phyloP scores from a whole-genome alignment of 2,329 filamentous ascomycete species.

The Cercospora canescens region DNA sequence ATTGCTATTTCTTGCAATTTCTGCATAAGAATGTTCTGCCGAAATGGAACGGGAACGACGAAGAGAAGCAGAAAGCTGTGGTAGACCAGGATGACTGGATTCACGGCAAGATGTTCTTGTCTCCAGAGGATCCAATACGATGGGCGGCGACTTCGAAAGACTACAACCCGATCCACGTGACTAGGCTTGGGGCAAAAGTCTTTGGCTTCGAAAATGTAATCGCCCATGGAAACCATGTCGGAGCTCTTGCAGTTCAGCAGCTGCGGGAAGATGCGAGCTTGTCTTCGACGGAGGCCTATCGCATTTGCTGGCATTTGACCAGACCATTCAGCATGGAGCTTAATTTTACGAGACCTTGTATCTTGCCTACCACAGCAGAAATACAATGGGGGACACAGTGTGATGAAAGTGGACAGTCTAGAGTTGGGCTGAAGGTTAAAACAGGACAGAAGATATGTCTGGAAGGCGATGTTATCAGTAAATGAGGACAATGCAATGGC shows the following conservation, averaged over 20 bases:
- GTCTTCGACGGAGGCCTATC: background rate
- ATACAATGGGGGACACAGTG: background rate
- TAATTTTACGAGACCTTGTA: constrained; percentile 13
- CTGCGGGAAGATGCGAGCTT: background rate
- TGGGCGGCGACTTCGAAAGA: constrained; percentile 25
- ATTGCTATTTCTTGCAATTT: constrained; percentile 20
- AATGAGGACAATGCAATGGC: background rate
- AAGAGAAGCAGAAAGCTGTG: background rate
- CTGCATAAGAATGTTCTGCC: constrained; percentile 8
- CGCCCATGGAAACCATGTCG: constrained; percentile 25
- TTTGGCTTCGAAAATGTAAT: constrained; percentile 23
- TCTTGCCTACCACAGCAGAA: constrained; percentile 10
- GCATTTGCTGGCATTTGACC: constrained; percentile 5
- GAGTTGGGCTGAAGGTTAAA: background rate
- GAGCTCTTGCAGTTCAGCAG: constrained; percentile 16
- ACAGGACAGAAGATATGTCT: constrained; percentile 7
- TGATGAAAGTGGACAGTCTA: background rate
- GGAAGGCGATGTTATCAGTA: background rate
- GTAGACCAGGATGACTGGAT: background rate
- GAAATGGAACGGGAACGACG: background rate
- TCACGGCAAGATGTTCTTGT: background rate
- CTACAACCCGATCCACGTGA: constrained; percentile 26
- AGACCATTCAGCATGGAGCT: constrained; percentile 9
- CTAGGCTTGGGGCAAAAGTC: constrained; percentile 10
- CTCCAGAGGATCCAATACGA: constrained; percentile 8